Evolutionary conservation across 139 green algal species (phyloP).

Genomic region (Haematococcus sp.): DNA sequence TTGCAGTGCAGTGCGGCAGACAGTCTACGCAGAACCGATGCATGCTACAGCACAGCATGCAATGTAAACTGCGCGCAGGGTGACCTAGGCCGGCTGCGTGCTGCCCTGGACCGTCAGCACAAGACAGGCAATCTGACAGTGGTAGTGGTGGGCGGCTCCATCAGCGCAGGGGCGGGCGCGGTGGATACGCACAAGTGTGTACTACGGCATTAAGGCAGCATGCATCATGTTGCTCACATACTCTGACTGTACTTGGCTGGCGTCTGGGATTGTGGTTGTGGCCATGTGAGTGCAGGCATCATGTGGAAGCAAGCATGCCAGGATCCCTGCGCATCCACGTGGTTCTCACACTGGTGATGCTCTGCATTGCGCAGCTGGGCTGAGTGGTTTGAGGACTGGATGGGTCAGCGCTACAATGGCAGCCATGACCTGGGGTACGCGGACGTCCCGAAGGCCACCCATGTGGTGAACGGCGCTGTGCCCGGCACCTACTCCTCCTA

Average conservation of each 20-base stretch:
- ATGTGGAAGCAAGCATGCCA: too few species aligned
- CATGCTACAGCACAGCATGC: too few species aligned
- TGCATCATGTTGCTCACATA: too few species aligned
- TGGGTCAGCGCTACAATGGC: not conserved
- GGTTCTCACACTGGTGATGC: too few species aligned
- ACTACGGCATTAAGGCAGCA: too few species aligned
- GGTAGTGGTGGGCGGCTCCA: conserved; percentile 16
- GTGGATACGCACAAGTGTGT: conserved; percentile 2
- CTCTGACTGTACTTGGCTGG: too few species aligned
- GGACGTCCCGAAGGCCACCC: not conserved
- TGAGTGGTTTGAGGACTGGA: conserved; percentile 7
- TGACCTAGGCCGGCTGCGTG: not conserved
- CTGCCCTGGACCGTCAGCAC: not conserved
- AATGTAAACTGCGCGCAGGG: too few species aligned
- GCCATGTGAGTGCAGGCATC: too few species aligned
- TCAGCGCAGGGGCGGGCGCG: conserved; percentile 23
- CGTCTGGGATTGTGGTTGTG: too few species aligned
- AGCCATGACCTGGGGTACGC: not conserved
- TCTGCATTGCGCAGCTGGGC: not conserved
- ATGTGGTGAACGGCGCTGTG: conserved; percentile 21
- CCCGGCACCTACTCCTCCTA: conserved; percentile 24
- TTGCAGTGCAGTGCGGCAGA: too few species aligned
- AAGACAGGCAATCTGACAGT: conserved; percentile 16
- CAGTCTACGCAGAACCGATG: too few species aligned
- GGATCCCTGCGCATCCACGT: too few species aligned